phyloP scores from a whole-genome alignment of 176 grass and related monocot species.

The Microstegium vimineum region DNA sequence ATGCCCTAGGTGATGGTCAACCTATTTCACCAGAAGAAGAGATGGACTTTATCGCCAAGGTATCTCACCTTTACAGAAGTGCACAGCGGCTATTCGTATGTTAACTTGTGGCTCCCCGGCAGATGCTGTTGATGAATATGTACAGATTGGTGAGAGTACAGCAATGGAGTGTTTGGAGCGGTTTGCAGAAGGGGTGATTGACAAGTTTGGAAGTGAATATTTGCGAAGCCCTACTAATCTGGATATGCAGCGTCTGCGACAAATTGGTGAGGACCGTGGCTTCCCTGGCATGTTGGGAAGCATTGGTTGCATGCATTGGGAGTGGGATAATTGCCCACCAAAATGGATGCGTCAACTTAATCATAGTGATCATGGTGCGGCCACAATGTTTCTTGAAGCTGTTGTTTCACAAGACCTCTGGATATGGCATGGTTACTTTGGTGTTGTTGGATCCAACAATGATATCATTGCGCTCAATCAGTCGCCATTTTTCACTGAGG shows the following conservation, averaged over 20 bases:
- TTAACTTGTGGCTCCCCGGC: constrained; percentile 7
- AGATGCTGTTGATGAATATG: constrained; percentile 29
- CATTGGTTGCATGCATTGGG: constrained; percentile 28
- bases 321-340: constrained; percentile 31
- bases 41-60: constrained; percentile 22
- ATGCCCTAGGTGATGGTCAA: constrained; percentile 29
- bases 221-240: constrained; percentile 13
- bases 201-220: constrained; percentile 34
- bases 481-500: neutral
- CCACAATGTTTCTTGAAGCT: constrained; percentile 24
- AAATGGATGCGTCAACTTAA: constrained; percentile 35
- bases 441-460: constrained; percentile 24
- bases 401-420: constrained; percentile 31
- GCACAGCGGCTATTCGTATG: constrained; percentile 34
- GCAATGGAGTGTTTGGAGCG: constrained; percentile 28
- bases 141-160: constrained; percentile 34
- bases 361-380: constrained; percentile 12
- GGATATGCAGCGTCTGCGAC: constrained; percentile 17
- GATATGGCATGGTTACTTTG: constrained; percentile 35
- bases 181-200: constrained; percentile 31
- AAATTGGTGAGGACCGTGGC: constrained; percentile 3
- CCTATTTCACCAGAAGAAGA: constrained; percentile 36
- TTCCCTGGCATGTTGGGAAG: constrained; percentile 42
- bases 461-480: constrained; percentile 25
- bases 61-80: constrained; percentile 40